phyloP scores from a whole-genome alignment of 2,329 filamentous ascomycete species.

The Ophiostoma novo-ulmi region DNA sequence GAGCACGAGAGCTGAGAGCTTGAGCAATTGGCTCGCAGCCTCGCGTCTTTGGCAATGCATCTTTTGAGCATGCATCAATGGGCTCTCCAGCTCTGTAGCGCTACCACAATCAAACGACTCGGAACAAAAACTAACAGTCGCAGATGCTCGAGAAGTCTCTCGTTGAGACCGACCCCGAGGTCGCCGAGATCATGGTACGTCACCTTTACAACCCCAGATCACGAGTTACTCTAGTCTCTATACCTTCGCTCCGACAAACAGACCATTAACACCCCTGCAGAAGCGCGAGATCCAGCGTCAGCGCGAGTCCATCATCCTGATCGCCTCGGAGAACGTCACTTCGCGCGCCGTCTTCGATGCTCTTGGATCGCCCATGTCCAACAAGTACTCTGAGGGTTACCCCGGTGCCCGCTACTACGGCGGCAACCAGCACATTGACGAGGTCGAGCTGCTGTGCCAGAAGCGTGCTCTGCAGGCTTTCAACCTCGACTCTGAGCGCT shows the following conservation, averaged over 20 bases:
- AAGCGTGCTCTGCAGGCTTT: conserved; percentile 87
- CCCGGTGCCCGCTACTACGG: conserved; percentile 98
- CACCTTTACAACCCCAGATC: neutral
- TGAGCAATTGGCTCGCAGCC: neutral
- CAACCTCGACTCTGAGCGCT: conserved; percentile 77
- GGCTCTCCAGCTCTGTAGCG: neutral
- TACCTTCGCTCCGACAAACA: conserved; percentile 41
- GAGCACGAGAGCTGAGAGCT: neutral
- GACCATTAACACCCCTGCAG: neutral
- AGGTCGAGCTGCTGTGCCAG: conserved; percentile 94
- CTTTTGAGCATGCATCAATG: neutral
- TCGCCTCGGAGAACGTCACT: conserved; percentile 98
- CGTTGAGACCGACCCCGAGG: conserved; percentile 85
- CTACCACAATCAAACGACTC: neutral
- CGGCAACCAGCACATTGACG: conserved; percentile 97
- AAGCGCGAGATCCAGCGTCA: conserved; percentile 90
- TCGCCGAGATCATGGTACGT: conserved; percentile 78
- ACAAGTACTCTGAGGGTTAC: conserved; percentile 99
- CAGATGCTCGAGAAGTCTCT: conserved; percentile 96
- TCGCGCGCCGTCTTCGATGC: conserved; percentile 97
- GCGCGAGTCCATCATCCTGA: conserved; percentile 96
- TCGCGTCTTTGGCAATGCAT: neutral
- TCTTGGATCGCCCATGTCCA: conserved; percentile 88
- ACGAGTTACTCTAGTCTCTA: conserved; percentile 33
- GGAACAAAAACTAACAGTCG: conserved; percentile 29